Percentiles rank a stretch among this genome's conserved stretches.
Conservation (phyloP, 805 yeast species). For the Candida khao-thaluensis region DNA sequence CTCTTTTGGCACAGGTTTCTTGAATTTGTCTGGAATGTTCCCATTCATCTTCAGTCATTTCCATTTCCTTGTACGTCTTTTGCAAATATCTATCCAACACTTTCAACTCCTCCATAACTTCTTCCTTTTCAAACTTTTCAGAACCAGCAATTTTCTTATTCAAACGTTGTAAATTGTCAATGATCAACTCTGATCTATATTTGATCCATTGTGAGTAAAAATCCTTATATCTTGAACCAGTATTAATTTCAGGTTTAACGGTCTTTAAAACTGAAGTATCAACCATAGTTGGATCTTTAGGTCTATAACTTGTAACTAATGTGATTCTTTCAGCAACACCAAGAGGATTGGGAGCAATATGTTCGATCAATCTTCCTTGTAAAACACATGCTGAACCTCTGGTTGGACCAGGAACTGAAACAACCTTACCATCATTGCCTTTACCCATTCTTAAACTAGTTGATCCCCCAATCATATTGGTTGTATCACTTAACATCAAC, state of each 20-base stretch:
- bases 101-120: constrained; percentile 20
- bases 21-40: constrained; percentile 1
- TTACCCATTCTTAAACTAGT: constrained; percentile 51
- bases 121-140: constrained; percentile 27
- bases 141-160: constrained; percentile 12
- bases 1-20: constrained; percentile 2
- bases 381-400: constrained; percentile 38
- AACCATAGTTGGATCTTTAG: constrained; percentile 26
- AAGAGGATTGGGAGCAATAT: constrained; percentile 39
- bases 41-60: constrained; percentile 17
- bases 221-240: constrained; percentile 32
- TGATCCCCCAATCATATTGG: constrained; percentile 61
- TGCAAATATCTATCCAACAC: constrained; percentile 23
- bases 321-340: constrained; percentile 40
- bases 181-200: constrained; percentile 27
- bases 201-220: constrained; percentile 40
- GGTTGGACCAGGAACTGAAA: constrained; percentile 28
- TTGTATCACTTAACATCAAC: constrained; percentile 58
- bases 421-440: constrained; percentile 19
- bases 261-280: constrained; percentile 36
- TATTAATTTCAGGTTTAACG: constrained; percentile 39
- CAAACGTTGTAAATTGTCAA: constrained; percentile 24
- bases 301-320: constrained; percentile 41
- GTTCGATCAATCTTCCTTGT: constrained; percentile 42
- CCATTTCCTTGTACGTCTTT: constrained; percentile 28